Percentiles rank a stretch among this genome's conserved stretches.
Evolutionary conservation across 2,329 filamentous ascomycete genomes (phyloP).

Genomic region (Calycina herbarum): DNA sequence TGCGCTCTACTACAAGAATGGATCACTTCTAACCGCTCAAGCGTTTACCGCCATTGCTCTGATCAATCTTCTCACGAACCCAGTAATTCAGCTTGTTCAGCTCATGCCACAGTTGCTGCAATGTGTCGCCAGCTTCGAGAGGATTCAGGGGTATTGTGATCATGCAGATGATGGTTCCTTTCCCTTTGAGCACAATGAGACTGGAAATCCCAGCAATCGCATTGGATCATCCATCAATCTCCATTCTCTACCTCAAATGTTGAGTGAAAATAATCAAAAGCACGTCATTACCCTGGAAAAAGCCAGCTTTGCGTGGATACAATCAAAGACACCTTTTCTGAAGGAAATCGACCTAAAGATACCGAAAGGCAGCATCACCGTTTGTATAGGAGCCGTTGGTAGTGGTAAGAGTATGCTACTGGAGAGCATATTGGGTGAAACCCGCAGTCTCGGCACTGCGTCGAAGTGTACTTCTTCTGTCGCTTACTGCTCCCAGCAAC

Average conservation of each 20-base stretch:
- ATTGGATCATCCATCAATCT: neutral
- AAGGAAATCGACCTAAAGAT: slow-evolving; percentile 80
- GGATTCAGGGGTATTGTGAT: slow-evolving; percentile 23
- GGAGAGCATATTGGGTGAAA: slow-evolving; percentile 29
- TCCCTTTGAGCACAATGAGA: neutral
- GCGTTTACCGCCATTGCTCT: slow-evolving; percentile 33
- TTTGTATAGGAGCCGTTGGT: slow-evolving; percentile 67
- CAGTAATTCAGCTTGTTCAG: slow-evolving; percentile 22
- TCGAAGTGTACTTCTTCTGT: slow-evolving; percentile 4
- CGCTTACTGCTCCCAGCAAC: slow-evolving; percentile 45
- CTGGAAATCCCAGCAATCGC: neutral
- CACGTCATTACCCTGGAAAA: neutral
- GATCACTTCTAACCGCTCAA: slow-evolving; percentile 2
- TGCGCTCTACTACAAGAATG: neutral
- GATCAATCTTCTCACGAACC: slow-evolving; percentile 26
- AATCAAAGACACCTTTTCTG: slow-evolving; percentile 54
- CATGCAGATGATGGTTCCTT: neutral
- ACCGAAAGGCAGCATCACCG: slow-evolving; percentile 60
- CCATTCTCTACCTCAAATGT: too few relatives aligned
- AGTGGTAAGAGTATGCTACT: slow-evolving; percentile 31
- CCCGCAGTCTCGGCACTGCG: slow-evolving; percentile 7
- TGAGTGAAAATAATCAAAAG: neutral
- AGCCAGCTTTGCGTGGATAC: neutral
- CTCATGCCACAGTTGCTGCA: slow-evolving; percentile 26
- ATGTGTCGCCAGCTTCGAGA: slow-evolving; percentile 23